A percentile compares a stretch with the other conserved stretches of the same genome.
Conservation (phyloP, 2,329 filamentous ascomycete genomes). For the Xylaria hypoxylon region DNA sequence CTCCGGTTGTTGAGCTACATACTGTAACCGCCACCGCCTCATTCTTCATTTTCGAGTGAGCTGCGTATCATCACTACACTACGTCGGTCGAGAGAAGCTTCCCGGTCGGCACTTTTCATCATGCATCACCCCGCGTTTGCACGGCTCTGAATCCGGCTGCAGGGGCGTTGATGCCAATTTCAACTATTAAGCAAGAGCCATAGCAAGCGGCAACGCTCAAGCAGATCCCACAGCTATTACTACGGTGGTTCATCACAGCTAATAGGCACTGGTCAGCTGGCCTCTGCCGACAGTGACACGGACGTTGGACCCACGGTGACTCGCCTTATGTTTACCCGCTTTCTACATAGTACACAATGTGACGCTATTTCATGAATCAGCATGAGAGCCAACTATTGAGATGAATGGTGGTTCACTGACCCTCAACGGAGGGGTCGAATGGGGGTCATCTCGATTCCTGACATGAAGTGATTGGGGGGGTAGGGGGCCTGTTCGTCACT, state of each 20-base stretch:
- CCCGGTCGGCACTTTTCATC: constrained; percentile 2
- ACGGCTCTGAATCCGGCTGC: constrained; percentile 3
- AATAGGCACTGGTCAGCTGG: not conserved
- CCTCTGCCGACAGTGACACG: constrained; percentile 14
- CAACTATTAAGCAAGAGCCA: not conserved
- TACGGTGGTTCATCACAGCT: constrained; percentile 11
- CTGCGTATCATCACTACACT: not conserved
- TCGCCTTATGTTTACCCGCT: constrained; percentile 11
- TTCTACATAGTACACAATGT: constrained; percentile 5
- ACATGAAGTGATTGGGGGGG: not conserved
- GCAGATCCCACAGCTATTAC: constrained; percentile 6
- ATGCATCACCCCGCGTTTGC: constrained; percentile 26
- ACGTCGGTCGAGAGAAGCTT: not conserved
- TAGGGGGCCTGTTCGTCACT: not conserved
- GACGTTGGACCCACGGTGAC: constrained; percentile 9
- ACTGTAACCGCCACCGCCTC: constrained; percentile 19
- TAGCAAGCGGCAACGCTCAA: constrained; percentile 10
- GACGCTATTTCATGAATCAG: constrained; percentile 16
- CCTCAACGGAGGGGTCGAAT: constrained; percentile 11
- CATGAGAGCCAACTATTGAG: constrained; percentile 1
- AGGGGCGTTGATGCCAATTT: not conserved
- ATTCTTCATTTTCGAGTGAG: constrained; percentile 1
- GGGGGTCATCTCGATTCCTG: constrained; percentile 10
- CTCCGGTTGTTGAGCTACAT: constrained; percentile 9
- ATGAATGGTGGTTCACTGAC: constrained; percentile 8